These are phyloP conservation scores for Salix arbutifolia DNA, from an alignment of 345 rosid genomes.

Conservation along the genomic window DNA sequence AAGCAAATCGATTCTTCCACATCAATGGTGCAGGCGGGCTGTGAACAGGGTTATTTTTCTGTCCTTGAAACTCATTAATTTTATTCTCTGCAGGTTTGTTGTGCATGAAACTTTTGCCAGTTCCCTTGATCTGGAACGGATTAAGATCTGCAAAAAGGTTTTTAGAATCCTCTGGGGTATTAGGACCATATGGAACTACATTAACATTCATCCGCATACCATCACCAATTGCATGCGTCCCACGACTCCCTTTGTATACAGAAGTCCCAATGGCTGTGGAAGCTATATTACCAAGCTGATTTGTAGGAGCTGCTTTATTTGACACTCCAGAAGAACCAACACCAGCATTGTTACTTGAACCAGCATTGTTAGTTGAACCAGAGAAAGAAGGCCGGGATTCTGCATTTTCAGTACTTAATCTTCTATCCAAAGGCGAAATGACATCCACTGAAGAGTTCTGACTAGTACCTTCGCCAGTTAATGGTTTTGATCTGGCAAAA, in stretches of 20 bases:
- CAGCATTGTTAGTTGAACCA: slow-evolving; percentile 34
- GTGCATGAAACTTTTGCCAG: slow-evolving; percentile 53
- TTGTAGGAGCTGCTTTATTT: slow-evolving; percentile 29
- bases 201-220: slow-evolving; percentile 64
- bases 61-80: slow-evolving; percentile 54
- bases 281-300: slow-evolving; percentile 53
- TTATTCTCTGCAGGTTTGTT: slow-evolving; percentile 51
- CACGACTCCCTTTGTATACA: slow-evolving; percentile 56
- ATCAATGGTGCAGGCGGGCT: slow-evolving; percentile 74
- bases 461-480: slow-evolving; percentile 70
- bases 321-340: slow-evolving; percentile 53
- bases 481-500: slow-evolving; percentile 42
- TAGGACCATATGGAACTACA: slow-evolving; percentile 67
- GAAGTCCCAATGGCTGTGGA: slow-evolving; percentile 43
- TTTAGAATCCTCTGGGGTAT: slow-evolving; percentile 57
- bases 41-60: slow-evolving; percentile 45
- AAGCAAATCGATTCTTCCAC: slow-evolving; percentile 76
- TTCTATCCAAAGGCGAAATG: slow-evolving; percentile 32
- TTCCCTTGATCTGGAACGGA: slow-evolving; percentile 86
- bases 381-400: slow-evolving; percentile 35
- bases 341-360: slow-evolving; percentile 38
- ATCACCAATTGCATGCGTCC: slow-evolving; percentile 49
- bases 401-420: slow-evolving; percentile 33
- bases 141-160: slow-evolving; percentile 92
- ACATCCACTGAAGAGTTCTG: slow-evolving; percentile 37